Percentiles rank a stretch among this genome's conserved stretches.
These are phyloP conservation scores for Lactarius sp. DNA, from an alignment of 768 basidiomycete genomes.

Conservation along the genomic window DNA sequence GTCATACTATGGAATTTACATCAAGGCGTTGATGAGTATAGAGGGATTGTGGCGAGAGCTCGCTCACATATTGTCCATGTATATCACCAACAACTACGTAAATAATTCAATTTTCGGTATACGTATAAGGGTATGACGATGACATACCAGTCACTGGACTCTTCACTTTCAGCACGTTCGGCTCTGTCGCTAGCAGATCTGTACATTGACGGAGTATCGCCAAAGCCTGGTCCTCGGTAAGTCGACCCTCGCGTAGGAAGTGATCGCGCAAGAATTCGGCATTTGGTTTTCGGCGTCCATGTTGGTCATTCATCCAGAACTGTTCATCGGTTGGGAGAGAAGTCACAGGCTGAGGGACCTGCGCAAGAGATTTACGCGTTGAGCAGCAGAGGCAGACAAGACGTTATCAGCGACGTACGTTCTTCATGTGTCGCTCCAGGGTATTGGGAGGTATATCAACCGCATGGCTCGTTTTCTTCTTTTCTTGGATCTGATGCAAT, in stretches of 20 bases:
- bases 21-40: not conserved
- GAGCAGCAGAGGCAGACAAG: not conserved
- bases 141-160: conserved; percentile 85
- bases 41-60: not conserved
- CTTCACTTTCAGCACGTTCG: conserved; percentile 77
- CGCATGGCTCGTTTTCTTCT: conserved; percentile 31
- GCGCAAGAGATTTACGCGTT: conserved; percentile 13
- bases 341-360: conserved; percentile 69
- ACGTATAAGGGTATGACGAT: not conserved
- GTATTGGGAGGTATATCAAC: conserved; percentile 28
- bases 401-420: conserved; percentile 30
- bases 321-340: conserved; percentile 66
- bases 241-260: conserved; percentile 76
- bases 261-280: conserved; percentile 78
- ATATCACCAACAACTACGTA: conserved; percentile 86
- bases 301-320: conserved; percentile 53
- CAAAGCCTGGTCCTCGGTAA: conserved; percentile 79
- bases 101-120: not conserved
- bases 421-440: conserved; percentile 32
- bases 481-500: conserved; percentile 31
- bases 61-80: conserved; percentile 86
- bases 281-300: conserved; percentile 60
- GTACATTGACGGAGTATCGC: conserved; percentile 69
- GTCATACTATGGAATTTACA: conserved; percentile 61
- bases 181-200: conserved; percentile 60